A percentile compares a stretch with the other conserved stretches of the same genome.
Conservation (phyloP, 306 rosid species). For the Hippophae gyantsensis region DNA sequence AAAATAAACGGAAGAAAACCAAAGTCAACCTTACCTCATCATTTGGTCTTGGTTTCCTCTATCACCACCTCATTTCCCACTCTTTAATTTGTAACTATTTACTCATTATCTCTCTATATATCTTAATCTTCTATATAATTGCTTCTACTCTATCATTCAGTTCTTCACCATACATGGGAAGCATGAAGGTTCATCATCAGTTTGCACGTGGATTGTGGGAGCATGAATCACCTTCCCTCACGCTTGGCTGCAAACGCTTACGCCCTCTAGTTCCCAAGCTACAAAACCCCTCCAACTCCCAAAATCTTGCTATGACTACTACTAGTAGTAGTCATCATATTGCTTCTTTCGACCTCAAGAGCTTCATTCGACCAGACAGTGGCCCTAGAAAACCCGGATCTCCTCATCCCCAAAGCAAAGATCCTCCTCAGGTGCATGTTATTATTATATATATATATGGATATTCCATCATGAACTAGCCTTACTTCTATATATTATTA, state of each 20-base stretch:
- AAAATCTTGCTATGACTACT: neutral
- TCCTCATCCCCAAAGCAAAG: conserved; percentile 24
- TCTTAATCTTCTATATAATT: conserved; percentile 34
- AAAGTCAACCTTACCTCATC: conserved; percentile 89
- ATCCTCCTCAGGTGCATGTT: conserved; percentile 14
- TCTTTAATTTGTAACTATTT: too few relatives aligned
- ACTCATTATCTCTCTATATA: conserved; percentile 39
- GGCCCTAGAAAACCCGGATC: conserved; percentile 42
- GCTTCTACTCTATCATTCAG: conserved; percentile 14
- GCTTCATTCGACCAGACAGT: conserved; percentile 68
- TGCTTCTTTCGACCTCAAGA: conserved; percentile 64
- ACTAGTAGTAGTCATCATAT: neutral
- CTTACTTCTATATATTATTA: too few relatives aligned
- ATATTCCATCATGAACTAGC: too few relatives aligned
- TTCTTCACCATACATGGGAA: conserved; percentile 41
- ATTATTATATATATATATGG: too few relatives aligned
- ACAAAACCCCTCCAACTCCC: conserved; percentile 13
- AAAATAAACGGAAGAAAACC: conserved; percentile 27
- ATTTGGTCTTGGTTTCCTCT: conserved; percentile 84
- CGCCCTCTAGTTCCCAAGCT: conserved; percentile 91
- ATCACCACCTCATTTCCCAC: conserved; percentile 65
- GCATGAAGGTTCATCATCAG: conserved; percentile 96
- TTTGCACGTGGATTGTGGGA: conserved; percentile 87
- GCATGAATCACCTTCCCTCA: conserved; percentile 52
- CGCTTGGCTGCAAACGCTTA: conserved; percentile 72